Percentiles rank a stretch among this genome's conserved stretches.
Conservation (phyloP, 2,329 filamentous ascomycete genomes). For the Beauveria australis region DNA sequence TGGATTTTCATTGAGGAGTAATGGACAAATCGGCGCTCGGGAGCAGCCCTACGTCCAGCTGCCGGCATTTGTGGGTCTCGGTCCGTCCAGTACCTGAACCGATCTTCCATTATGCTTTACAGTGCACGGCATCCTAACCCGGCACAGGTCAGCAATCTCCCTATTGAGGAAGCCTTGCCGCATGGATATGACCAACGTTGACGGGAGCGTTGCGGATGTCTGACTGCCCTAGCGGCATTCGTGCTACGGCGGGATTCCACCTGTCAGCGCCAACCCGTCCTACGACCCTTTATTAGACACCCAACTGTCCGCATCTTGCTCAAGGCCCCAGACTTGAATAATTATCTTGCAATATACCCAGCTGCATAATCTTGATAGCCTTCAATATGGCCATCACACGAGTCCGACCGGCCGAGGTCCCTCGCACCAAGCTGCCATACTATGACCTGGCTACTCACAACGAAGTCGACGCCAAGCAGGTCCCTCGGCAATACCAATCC, state of each 20-base stretch:
- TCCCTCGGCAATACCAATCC: background rate
- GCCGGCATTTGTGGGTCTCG: background rate
- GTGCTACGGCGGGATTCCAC: slow-evolving; percentile 6
- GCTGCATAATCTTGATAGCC: background rate
- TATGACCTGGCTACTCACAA: slow-evolving; percentile 7
- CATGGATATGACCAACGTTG: background rate
- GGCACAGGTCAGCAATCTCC: background rate
- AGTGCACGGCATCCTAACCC: background rate
- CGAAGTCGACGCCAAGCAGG: slow-evolving; percentile 5
- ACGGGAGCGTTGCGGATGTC: background rate
- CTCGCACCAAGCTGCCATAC: slow-evolving; percentile 9
- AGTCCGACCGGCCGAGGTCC: slow-evolving; percentile 2
- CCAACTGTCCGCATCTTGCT: background rate
- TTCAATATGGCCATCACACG: slow-evolving; percentile 1
- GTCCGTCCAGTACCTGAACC: background rate
- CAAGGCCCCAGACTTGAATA: background rate
- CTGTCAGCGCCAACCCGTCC: slow-evolving; percentile 5
- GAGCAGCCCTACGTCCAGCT: background rate
- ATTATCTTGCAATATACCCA: background rate
- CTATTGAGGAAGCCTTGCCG: slow-evolving; percentile 5
- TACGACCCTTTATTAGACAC: slow-evolving; percentile 5
- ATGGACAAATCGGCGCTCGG: background rate
- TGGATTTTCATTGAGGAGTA: background rate
- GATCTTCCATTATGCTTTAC: background rate
- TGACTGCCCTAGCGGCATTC: slow-evolving; percentile 10